A percentile compares a stretch with the other conserved stretches of the same genome.
Conservation (phyloP, 345 rosid genomes). For the Carallia brachiata region DNA sequence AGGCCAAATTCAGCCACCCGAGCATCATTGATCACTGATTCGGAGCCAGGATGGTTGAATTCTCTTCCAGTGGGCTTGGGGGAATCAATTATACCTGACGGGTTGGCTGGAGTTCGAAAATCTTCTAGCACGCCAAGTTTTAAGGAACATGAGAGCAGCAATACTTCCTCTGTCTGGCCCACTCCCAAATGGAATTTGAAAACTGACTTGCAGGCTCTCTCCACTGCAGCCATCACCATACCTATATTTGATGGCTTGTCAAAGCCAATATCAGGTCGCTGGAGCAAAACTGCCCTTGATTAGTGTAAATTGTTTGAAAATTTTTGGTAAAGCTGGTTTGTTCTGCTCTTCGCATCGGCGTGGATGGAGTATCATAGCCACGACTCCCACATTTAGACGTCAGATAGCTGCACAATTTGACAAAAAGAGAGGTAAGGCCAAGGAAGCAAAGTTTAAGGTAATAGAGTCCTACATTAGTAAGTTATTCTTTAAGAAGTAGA, state of each 20-base stretch:
- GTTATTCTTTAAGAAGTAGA: too few relatives aligned
- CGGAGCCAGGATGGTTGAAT: constrained; percentile 43
- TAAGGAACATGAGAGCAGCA: constrained; percentile 49
- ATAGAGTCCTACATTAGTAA: too few relatives aligned
- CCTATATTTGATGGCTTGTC: constrained; percentile 83
- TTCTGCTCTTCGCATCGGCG: too few relatives aligned
- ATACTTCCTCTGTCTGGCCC: constrained; percentile 42
- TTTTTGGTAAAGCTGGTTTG: too few relatives aligned
- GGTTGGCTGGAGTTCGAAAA: constrained; percentile 50
- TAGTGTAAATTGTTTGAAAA: constrained; percentile 22
- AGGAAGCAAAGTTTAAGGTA: too few relatives aligned
- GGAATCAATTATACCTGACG: constrained; percentile 38
- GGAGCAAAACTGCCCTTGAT: constrained; percentile 76
- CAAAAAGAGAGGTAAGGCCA: too few relatives aligned
- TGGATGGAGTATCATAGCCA: too few relatives aligned
- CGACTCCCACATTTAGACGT: too few relatives aligned
- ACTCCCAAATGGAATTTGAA: constrained; percentile 59
- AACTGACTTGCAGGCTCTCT: constrained; percentile 57
- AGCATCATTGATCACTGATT: constrained; percentile 29
- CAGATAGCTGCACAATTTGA: too few relatives aligned
- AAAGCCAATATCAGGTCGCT: constrained; percentile 55
- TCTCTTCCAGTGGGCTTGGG: constrained; percentile 38
- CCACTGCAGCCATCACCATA: constrained; percentile 45
- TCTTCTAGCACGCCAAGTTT: constrained; percentile 75
- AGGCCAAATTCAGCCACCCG: constrained; percentile 60